A percentile compares a stretch with the other conserved stretches of the same genome.
Conservation (phyloP, 169 alveolate genomes). For the Neospora caninum region DNA sequence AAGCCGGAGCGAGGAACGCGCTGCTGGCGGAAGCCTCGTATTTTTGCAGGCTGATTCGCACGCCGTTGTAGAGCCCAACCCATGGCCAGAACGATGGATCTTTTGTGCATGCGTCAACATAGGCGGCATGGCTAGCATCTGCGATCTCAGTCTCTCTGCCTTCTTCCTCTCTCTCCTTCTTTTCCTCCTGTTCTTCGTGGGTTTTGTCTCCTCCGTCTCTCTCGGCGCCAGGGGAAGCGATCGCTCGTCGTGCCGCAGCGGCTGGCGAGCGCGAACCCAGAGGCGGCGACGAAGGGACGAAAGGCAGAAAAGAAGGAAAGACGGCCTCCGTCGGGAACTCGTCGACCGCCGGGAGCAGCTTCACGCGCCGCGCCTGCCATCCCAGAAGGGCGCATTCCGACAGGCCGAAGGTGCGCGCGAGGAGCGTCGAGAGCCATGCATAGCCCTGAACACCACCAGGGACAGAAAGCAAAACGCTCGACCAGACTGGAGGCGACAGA, state of each 20-base stretch:
- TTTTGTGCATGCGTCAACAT: not conserved
- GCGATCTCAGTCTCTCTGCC: no score
- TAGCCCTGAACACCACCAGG: slow-evolving; percentile 45
- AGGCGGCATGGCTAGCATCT: not conserved
- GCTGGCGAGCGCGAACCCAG: no score
- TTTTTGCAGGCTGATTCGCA: not conserved
- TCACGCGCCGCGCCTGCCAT: slow-evolving; percentile 29
- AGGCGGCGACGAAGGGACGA: no score
- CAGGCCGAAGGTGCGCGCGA: slow-evolving; percentile 40
- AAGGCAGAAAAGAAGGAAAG: no score
- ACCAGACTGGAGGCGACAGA: no score
- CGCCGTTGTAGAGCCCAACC: not conserved
- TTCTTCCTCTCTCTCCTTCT: no score
- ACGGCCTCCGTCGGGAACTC: no score
- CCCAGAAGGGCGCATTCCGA: slow-evolving; percentile 35
- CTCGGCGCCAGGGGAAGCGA: no score
- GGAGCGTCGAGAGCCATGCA: slow-evolving; percentile 43
- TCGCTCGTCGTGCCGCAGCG: no score
- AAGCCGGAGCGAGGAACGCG: not conserved
- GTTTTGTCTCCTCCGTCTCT: no score
- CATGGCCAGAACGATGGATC: slow-evolving; percentile 3
- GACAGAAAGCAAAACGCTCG: not conserved
- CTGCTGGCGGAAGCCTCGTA: not conserved
- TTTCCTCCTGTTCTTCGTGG: no score
- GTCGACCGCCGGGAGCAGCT: slow-evolving; percentile 32